Conservation (phyloP, 202 grass and related monocot genomes). For the Zizania palustris region DNA sequence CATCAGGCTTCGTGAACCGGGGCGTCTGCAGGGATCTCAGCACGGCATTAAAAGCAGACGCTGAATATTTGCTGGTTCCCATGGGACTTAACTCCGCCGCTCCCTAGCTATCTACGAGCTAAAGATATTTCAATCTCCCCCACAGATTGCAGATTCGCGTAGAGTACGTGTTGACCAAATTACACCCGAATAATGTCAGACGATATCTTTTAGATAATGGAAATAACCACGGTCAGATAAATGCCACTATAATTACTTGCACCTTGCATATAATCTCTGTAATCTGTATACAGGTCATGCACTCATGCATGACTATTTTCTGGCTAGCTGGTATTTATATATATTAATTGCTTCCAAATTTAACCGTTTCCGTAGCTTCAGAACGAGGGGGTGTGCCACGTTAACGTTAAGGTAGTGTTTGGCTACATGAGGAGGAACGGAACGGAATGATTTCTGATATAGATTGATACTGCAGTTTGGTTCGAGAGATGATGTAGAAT, state of each 20-base stretch:
- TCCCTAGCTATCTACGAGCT: neutral
- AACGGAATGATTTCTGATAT: no score
- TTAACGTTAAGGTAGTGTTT: no score
- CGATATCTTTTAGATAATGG: no score
- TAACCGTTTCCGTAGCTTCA: neutral
- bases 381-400: no score
- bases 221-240: no score
- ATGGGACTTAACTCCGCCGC: neutral
- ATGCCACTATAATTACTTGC: neutral
- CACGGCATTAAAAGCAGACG: slow-evolving; percentile 1
- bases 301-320: neutral
- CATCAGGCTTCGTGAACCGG: slow-evolving; percentile 34
- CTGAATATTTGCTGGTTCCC: slow-evolving; percentile 5
- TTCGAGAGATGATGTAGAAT: no score
- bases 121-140: neutral
- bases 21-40: neutral
- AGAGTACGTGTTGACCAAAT: neutral
- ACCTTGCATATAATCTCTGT: neutral
- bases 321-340: neutral
- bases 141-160: neutral
- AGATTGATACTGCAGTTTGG: no score
- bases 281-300: neutral
- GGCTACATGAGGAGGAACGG: no score
- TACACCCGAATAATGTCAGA: no score
- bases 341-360: neutral